phyloP scores from a whole-genome alignment of 495 filamentous ascomycete species.

The Eremomyces bilateralis region DNA sequence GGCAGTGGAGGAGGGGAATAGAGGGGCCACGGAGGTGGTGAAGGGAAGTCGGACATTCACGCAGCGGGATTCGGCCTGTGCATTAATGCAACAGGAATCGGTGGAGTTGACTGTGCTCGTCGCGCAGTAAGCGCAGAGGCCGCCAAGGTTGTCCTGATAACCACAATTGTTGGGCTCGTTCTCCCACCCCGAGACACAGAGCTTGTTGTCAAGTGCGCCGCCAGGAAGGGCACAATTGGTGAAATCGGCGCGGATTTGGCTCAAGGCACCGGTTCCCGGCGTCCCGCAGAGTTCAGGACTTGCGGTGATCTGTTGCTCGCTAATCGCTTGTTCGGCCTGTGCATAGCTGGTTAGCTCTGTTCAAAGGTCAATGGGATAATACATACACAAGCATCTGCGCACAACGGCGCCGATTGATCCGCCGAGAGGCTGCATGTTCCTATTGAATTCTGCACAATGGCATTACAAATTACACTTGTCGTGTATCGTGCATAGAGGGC shows the following conservation, averaged over 20 bases:
- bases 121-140: constrained; percentile 72
- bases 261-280: constrained; percentile 36
- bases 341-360: constrained; percentile 10
- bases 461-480: constrained; percentile 80
- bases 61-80: constrained; percentile 52
- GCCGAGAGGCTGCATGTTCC: constrained; percentile 40
- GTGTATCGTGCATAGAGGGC: constrained; percentile 86
- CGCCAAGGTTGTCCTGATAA: constrained; percentile 55
- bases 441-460: constrained; percentile 81
- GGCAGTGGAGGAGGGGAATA: constrained; percentile 28
- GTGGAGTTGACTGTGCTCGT: constrained; percentile 70
- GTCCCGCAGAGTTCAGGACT: constrained; percentile 50
- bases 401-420: constrained; percentile 49
- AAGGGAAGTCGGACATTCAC: constrained; percentile 50
- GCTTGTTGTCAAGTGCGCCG: constrained; percentile 45
- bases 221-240: constrained; percentile 68
- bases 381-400: constrained; percentile 76
- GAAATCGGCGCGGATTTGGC: constrained; percentile 80
- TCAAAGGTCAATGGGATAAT: constrained; percentile 4
- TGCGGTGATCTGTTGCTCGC: constrained; percentile 64
- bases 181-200: constrained; percentile 49
- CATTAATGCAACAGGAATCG: constrained; percentile 81
- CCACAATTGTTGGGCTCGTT: constrained; percentile 87
- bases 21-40: constrained; percentile 45
- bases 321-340: constrained; percentile 64